Evolutionary conservation across 2,329 filamentous ascomycete genomes (phyloP), one percentile per base, ranked within the genome.

Genomic region (Lecanicillium sp.): DNA sequence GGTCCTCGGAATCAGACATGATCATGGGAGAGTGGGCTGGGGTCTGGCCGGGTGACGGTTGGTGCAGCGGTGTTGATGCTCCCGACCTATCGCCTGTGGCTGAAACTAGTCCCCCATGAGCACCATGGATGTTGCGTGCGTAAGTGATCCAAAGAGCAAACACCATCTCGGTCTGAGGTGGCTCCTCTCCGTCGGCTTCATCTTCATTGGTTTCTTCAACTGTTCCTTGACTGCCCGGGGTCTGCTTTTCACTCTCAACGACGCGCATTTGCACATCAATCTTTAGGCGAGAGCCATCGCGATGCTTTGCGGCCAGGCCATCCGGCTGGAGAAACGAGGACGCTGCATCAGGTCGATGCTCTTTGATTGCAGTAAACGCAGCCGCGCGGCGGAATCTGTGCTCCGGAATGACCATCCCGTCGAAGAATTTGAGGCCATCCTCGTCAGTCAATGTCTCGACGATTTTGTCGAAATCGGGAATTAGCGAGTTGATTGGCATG

Each of bases 131-230:
- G 53, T 96, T 87, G 45, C 89, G 77, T 14, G 90, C 97, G 58
- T 97, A 98, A 2, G 90, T 97, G 48, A 98, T 84, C 92, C 92
- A 98, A 20, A 98, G 66, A 10, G 92, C 92, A 64, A 89, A 97
- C 0, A 97, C 88, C 45, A 94, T 75, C 57, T 96, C 88, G 13
- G 81, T 77, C 44, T 73, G 68, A 4, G 65, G 55, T 11, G 54
- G 54, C 33, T 58, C 64, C 49, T 58, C 53, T 35, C 57, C 53
- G 18, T 42, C 64, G 55, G 33, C 39, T 40, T 51, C 52, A 27
- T 69, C 65, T 34, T 74, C 72, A 38, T 68, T 74, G 29, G 65
- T 62, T 56, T 87, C 80, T 38, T 77, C 68, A n/a, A 82, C 74
- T 3, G 79, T 75, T 46, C 81, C 69, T 41, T 81, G 74, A 38